phyloP scores from a whole-genome alignment of 2,329 filamentous ascomycete species.

The Calonectria honghensis region DNA sequence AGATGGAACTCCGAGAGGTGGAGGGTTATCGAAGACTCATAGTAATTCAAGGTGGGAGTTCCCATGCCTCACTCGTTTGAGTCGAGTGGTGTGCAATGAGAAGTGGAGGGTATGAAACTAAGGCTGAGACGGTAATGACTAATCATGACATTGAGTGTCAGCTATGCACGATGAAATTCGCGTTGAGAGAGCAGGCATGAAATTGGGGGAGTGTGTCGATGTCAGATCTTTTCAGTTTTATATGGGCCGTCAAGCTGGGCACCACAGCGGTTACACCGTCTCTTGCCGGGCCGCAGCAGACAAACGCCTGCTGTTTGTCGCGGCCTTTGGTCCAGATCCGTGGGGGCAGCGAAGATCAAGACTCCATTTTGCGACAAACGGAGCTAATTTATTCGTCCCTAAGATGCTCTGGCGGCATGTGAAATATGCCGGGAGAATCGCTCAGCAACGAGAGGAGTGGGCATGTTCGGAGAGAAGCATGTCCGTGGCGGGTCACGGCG shows the following conservation, averaged over 20 bases:
- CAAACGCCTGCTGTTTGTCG: slow-evolving; percentile 66
- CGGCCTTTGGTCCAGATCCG: slow-evolving; percentile 76
- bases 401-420: slow-evolving; percentile 45
- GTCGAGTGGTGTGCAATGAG: slow-evolving; percentile 6
- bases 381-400: slow-evolving; percentile 45
- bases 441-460: slow-evolving; percentile 39
- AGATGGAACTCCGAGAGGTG: slow-evolving; percentile 25
- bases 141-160: slow-evolving; percentile 7
- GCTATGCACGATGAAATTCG: slow-evolving; percentile 25
- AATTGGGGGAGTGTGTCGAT: slow-evolving; percentile 42
- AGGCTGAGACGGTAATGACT: slow-evolving; percentile 13
- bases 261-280: slow-evolving; percentile 70
- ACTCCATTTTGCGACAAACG: slow-evolving; percentile 72
- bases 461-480: slow-evolving; percentile 42
- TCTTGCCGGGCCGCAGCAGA: slow-evolving; percentile 43
- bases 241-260: slow-evolving; percentile 69
- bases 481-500: slow-evolving; percentile 38
- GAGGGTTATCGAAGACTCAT: slow-evolving; percentile 37
- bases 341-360: slow-evolving; percentile 65
- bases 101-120: neutral
- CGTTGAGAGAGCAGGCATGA: slow-evolving; percentile 8
- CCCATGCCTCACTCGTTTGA: slow-evolving; percentile 13
- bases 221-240: slow-evolving; percentile 88
- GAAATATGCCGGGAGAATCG: slow-evolving; percentile 38
- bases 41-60: slow-evolving; percentile 24